phyloP scores from a whole-genome alignment of 2,329 filamentous ascomycete genomes.

The Blumeriella jaapii region DNA sequence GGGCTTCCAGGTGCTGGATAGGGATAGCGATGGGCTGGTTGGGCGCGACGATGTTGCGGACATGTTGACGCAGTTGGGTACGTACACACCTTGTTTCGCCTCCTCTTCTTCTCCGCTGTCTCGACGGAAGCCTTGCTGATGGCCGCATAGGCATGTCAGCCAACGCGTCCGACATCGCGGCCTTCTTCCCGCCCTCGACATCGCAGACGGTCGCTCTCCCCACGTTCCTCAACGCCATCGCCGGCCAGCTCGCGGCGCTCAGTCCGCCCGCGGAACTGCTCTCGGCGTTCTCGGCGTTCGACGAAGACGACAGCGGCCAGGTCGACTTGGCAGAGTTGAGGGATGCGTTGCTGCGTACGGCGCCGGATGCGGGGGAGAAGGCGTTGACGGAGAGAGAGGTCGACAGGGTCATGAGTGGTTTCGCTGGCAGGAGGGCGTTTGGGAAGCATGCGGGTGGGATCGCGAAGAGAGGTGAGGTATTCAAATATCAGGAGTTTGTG shows the following conservation, averaged over 20 bases:
- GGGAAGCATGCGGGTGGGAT: constrained; percentile 44
- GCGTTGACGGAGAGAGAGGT: constrained; percentile 62
- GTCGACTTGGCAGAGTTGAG: constrained; percentile 74
- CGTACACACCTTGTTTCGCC: too few species aligned
- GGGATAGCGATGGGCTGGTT: constrained; percentile 75
- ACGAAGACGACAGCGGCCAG: constrained; percentile 90
- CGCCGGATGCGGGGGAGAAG: constrained; percentile 58
- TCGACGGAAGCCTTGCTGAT: neutral
- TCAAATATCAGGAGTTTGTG: constrained; percentile 89
- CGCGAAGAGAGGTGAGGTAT: constrained; percentile 68
- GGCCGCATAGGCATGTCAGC: constrained; percentile 55
- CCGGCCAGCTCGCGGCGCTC: constrained; percentile 59
- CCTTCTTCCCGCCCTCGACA: constrained; percentile 68
- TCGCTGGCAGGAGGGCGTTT: constrained; percentile 74
- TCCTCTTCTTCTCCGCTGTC: too few species aligned
- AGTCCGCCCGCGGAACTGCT: constrained; percentile 71
- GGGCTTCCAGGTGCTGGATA: constrained; percentile 85
- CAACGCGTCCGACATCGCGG: constrained; percentile 55
- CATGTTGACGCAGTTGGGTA: constrained; percentile 78
- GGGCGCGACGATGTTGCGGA: constrained; percentile 74
- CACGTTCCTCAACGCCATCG: constrained; percentile 73
- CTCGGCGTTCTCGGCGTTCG: constrained; percentile 88
- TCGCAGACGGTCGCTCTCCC: constrained; percentile 71
- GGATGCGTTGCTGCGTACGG: constrained; percentile 72
- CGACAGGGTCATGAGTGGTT: constrained; percentile 77